Evolutionary conservation across 495 filamentous ascomycete genomes (phyloP).

Genomic region (Parmelia sp.): DNA sequence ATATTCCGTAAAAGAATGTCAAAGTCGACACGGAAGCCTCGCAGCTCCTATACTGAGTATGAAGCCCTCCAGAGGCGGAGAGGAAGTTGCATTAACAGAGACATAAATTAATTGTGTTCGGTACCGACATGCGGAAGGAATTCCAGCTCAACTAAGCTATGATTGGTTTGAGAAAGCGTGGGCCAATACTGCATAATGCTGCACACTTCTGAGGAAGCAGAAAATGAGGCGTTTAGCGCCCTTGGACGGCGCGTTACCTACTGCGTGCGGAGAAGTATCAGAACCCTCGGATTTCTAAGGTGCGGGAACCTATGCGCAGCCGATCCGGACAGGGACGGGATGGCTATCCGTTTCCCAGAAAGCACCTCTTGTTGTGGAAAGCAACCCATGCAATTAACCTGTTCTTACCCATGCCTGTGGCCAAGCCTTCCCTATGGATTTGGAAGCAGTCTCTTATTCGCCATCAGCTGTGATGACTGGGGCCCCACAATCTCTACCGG

Average conservation of each 20-base stretch:
- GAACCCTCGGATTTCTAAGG: too few relatives aligned
- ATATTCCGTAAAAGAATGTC: too few relatives aligned
- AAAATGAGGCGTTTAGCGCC: background rate
- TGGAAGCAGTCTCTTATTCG: background rate
- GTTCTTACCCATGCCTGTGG: background rate
- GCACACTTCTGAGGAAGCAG: background rate
- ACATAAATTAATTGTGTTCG: too few relatives aligned
- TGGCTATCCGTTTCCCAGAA: background rate
- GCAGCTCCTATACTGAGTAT: too few relatives aligned
- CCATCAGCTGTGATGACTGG: background rate
- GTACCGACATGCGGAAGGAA: too few relatives aligned
- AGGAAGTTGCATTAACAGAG: too few relatives aligned
- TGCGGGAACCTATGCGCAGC: too few relatives aligned
- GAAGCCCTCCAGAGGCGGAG: too few relatives aligned
- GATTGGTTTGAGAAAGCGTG: background rate
- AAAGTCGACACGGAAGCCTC: too few relatives aligned
- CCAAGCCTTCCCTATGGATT: background rate
- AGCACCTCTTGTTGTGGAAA: slow-evolving; percentile 2
- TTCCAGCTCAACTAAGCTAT: too few relatives aligned
- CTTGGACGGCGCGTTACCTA: too few relatives aligned
- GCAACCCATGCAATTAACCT: background rate
- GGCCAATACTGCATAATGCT: background rate
- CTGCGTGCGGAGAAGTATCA: too few relatives aligned
- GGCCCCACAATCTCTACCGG: background rate
- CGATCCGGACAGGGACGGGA: background rate